Evolutionary conservation across 805 yeast species (phyloP), one percentile per base, ranked within the genome.

Genomic region (Suhomyces sp.): DNA sequence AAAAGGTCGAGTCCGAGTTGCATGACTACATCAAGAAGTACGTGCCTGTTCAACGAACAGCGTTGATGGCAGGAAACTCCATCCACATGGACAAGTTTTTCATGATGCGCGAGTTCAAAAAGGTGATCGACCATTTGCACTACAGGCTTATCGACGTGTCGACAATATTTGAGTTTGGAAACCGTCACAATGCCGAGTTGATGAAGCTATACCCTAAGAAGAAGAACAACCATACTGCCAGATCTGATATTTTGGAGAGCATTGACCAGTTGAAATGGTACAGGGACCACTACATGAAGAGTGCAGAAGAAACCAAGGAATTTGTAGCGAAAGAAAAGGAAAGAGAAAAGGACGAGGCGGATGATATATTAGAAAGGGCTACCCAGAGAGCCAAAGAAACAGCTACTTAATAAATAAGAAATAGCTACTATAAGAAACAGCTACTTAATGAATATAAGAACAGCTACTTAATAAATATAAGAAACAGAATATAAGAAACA

Each of bases 81-180:
- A 85, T 94, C 17, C 97, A 94, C 68, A 86, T 90, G 85, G 99
- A 94, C 67, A 81, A 90, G 54, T 77, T 87, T 48, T 94, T 93
- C 69, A 80, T 94, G 87, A 73, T 83, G 65, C 78, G 82, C 50
- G 97, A 93, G 63, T 85, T 94, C 73, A 98, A 98, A 0, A 68
- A 78, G 47, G 85, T 90, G 6, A 67, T 81, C n/a, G 81, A 81
- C 41, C 77, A 76, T 54, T 69, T 82, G 60, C 81, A 74, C 65
- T 94, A 94, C 66, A 79, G 99, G 51, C 78, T 92, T 40, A 81
- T 94, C 41, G 99, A 94, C 64, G 99, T 94, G 13, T 86, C 96
- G n/a, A 76, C 91, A 1, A 73, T 94, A 46, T 82, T 84, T 80
- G 99, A 94, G 69, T 71, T 91, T 13, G 87, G 92, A 0, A 74